phyloP scores from a whole-genome alignment of 257 asterid species.

The Solanum dulcamara region DNA sequence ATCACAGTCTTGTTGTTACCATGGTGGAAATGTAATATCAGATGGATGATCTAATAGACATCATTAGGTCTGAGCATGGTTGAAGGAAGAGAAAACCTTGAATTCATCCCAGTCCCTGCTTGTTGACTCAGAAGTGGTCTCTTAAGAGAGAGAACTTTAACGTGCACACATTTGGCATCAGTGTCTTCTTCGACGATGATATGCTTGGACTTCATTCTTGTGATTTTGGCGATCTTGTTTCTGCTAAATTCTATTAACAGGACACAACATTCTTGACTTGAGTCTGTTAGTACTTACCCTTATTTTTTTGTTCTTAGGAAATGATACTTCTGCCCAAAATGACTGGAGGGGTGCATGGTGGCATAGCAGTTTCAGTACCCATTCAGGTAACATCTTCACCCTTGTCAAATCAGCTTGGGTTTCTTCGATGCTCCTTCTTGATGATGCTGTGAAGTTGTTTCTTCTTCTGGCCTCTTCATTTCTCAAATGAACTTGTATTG shows the following conservation, averaged over 20 bases:
- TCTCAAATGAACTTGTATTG: background rate
- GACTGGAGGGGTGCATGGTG: conserved; percentile 91
- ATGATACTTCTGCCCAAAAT: conserved; percentile 46
- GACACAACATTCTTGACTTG: background rate
- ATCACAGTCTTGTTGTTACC: background rate
- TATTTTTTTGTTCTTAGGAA: conserved; percentile 23
- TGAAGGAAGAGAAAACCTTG: background rate
- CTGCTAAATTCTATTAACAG: background rate
- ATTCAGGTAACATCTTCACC: conserved; percentile 33
- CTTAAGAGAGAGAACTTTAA: background rate
- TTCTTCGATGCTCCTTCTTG: background rate
- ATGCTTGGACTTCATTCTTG: background rate
- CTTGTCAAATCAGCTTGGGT: background rate
- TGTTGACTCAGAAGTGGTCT: background rate
- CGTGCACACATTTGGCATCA: background rate
- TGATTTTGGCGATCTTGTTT: background rate
- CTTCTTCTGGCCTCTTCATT: background rate
- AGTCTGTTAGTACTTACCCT: background rate
- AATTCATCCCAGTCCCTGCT: background rate
- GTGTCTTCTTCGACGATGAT: background rate
- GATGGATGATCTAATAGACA: background rate
- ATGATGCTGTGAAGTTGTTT: background rate
- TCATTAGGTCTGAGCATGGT: background rate
- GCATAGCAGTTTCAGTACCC: conserved; percentile 75
- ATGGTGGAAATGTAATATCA: background rate